phyloP scores from a whole-genome alignment of 371 early-diverging fungal species.

The Capillidium rhysosporum region DNA sequence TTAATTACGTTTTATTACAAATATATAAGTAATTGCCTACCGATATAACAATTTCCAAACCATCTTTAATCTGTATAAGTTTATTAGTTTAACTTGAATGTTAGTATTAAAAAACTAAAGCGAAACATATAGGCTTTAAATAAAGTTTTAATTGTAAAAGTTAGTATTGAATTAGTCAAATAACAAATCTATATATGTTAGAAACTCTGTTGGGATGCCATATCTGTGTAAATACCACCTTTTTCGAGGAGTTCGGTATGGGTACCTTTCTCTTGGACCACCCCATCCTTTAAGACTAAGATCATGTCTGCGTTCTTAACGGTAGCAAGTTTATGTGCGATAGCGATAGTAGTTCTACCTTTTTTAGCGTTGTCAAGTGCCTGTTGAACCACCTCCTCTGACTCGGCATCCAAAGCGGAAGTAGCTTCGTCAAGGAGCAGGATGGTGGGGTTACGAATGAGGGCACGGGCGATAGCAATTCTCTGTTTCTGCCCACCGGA shows the following conservation, averaged over 20 bases:
- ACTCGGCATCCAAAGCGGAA: constrained; percentile 73
- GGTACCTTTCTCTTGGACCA: constrained; percentile 60
- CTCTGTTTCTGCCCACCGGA: constrained; percentile 57
- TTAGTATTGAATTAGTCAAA: too few relatives aligned
- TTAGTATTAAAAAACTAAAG: too few relatives aligned
- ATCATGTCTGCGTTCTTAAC: constrained; percentile 59
- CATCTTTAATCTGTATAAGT: too few relatives aligned
- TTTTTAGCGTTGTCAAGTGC: constrained; percentile 57
- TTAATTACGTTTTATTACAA: too few relatives aligned
- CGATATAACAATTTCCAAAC: too few relatives aligned
- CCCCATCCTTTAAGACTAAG: constrained; percentile 49
- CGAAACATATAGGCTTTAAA: too few relatives aligned
- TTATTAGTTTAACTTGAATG: too few relatives aligned
- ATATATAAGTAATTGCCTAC: too few relatives aligned
- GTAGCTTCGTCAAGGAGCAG: constrained; percentile 95
- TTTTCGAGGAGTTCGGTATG: constrained; percentile 40
- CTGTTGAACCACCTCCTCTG: constrained; percentile 75
- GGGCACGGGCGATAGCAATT: constrained; percentile 41
- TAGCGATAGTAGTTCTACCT: constrained; percentile 42
- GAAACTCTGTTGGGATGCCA: too few relatives aligned
- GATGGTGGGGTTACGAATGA: constrained; percentile 65
- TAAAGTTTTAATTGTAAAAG: too few relatives aligned
- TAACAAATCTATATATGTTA: too few relatives aligned
- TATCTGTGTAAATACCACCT: constrained; percentile 23
- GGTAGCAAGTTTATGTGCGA: constrained; percentile 52